Evolutionary conservation across 1,139 yeast species (phyloP), one percentile per base, ranked within the genome.

Genomic region (Suhomyces choctaworum): DNA sequence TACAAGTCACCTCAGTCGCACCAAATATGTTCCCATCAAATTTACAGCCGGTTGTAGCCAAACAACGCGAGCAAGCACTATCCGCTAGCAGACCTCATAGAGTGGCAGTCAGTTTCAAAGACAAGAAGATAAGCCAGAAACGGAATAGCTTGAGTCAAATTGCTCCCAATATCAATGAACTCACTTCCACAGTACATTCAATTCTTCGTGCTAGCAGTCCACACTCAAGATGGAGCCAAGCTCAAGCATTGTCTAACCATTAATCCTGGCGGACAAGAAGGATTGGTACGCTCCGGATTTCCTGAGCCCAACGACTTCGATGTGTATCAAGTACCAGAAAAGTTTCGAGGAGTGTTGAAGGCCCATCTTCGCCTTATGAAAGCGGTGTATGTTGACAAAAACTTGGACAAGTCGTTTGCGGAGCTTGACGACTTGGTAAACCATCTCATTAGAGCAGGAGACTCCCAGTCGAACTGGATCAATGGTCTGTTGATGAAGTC

Each of bases 381-480:
- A 39, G 57, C 71, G 13, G 61, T 67, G 22, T 63, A 70, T 41
- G 45, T 58, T 9, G 54, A 54, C 13, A 63, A 64, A 37, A 64
- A 69, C 39, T 59, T 73, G 26, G 64, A 61, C 27, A 43, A 42
- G 25, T 62, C 71, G 8, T 78, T 79, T 44, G 53, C 52, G 9
- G 56, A 58, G 31, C 58, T 69, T 33, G 63, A 70, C 32, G 70
- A 64, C 16, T 51, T 79, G 54, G 66, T 79, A 27, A 64, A 62
- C 37, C 53, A 66, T 12, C 51, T 81, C 37, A 80, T 80, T 41
- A 64, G 88, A 33, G 76, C 78, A 19, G 83, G 88, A 0, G 88
- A 80, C 40, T 55, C 64, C 9, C 79, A 80, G 45, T 73, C 78
- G 14, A 71, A 69, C 41, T 87, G 95, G 95, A 71, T 85, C 20